A percentile compares a stretch with the other conserved stretches of the same genome.
These are phyloP conservation scores for Aspergillus steynii DNA, from an alignment of 495 filamentous ascomycete genomes.

Conservation along the genomic window DNA sequence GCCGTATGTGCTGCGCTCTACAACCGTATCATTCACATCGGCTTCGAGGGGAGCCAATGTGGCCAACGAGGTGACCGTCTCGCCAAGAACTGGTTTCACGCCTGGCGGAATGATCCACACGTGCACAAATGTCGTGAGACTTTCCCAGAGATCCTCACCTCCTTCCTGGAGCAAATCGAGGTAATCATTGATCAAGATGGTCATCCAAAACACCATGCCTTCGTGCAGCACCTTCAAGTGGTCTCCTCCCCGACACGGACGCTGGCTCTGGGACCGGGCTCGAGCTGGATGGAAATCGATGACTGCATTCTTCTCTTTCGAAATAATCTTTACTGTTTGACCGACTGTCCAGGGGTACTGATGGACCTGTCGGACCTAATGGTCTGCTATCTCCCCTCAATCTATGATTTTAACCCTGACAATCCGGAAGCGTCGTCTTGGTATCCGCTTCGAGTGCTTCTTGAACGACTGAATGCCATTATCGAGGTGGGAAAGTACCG, in stretches of 20 bases:
- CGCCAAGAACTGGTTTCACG: constrained; percentile 5
- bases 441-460: background rate
- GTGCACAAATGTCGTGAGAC: constrained; percentile 1
- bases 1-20: constrained; percentile 1
- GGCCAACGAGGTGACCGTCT: background rate
- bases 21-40: constrained; percentile 4
- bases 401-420: background rate
- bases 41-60: background rate
- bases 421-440: background rate
- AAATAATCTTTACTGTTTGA: constrained; percentile 4
- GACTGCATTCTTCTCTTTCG: constrained; percentile 3
- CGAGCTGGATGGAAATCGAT: background rate
- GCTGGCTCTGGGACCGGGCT: constrained; percentile 1
- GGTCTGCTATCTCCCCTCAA: constrained; percentile 2
- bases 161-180: constrained; percentile 5
- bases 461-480: constrained; percentile 8
- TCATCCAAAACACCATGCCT: background rate
- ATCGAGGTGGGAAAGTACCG: constrained; percentile 6
- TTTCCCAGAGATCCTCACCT: background rate
- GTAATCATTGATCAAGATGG: background rate
- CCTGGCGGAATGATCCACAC: constrained; percentile 1
- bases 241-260: background rate
- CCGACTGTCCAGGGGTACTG: constrained; percentile 1
- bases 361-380: constrained; percentile 1
- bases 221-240: constrained; percentile 2